These are phyloP conservation scores for Apiotrichum laibachii DNA, from an alignment of 1,284 basidiomycete species.

Conservation along the genomic window DNA sequence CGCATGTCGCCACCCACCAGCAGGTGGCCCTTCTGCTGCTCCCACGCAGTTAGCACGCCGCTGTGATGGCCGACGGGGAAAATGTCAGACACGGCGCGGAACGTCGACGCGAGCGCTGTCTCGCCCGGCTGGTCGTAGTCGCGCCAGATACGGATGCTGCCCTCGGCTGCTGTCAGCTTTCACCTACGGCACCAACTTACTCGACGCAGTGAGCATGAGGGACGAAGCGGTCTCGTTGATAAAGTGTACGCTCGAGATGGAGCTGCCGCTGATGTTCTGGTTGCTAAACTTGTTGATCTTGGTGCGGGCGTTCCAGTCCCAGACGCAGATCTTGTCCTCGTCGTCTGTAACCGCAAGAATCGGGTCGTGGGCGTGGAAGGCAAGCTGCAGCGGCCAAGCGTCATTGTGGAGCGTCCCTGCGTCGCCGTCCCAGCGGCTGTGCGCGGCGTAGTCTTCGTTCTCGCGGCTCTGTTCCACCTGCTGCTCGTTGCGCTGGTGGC, in stretches of 20 bases:
- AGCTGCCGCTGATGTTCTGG: conserved; percentile 75
- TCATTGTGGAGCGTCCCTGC: conserved; percentile 70
- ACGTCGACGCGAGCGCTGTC: conserved; percentile 85
- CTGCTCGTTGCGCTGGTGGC: conserved; percentile 84
- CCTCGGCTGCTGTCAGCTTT: conserved; percentile 59
- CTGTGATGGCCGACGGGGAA: conserved; percentile 62
- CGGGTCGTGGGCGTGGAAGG: conserved; percentile 89
- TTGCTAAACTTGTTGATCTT: conserved; percentile 83
- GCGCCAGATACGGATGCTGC: conserved; percentile 84
- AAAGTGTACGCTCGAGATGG: conserved; percentile 85
- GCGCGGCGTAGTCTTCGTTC: conserved; percentile 67
- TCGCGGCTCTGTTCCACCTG: conserved; percentile 63
- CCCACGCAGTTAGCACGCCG: conserved; percentile 90
- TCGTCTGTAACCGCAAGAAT: conserved; percentile 85
- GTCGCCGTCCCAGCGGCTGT: conserved; percentile 74
- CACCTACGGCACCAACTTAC: neutral
- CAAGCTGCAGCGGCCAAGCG: conserved; percentile 70
- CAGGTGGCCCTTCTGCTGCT: conserved; percentile 79
- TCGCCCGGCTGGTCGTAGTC: conserved; percentile 64
- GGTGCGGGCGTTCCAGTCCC: conserved; percentile 85
- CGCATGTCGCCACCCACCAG: conserved; percentile 88
- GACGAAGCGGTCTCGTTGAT: conserved; percentile 96
- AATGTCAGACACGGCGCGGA: conserved; percentile 82
- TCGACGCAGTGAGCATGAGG: conserved; percentile 81
- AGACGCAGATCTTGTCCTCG: conserved; percentile 80